phyloP scores from a whole-genome alignment of 2,329 filamentous ascomycete genomes.

The Curvularia verruculosa region DNA sequence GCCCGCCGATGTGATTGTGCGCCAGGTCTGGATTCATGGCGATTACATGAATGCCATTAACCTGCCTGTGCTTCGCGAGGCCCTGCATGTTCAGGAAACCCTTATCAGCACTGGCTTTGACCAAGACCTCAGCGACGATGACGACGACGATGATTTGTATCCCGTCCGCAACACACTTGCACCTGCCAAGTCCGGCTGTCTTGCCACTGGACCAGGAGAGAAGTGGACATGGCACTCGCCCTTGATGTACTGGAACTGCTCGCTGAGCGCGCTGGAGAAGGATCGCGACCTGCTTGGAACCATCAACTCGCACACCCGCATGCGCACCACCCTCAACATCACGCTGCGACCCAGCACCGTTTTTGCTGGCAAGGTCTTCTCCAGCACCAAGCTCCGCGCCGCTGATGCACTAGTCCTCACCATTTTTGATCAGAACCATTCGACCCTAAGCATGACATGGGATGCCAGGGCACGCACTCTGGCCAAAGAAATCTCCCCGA shows the following conservation, averaged over 20 bases:
- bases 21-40: constrained; percentile 81
- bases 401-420: constrained; percentile 82
- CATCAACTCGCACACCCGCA: constrained; percentile 68
- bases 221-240: constrained; percentile 85
- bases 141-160: constrained; percentile 3
- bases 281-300: constrained; percentile 71
- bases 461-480: constrained; percentile 63
- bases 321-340: constrained; percentile 72
- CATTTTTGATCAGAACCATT: constrained; percentile 70
- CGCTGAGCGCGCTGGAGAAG: constrained; percentile 60
- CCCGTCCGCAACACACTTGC: constrained; percentile 8
- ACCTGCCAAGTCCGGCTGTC: constrained; percentile 30
- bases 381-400: constrained; percentile 69
- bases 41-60: constrained; percentile 79
- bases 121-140: too few species aligned
- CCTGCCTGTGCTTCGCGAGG: constrained; percentile 67
- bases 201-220: constrained; percentile 57
- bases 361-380: constrained; percentile 80
- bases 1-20: constrained; percentile 74
- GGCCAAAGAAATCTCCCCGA: constrained; percentile 55
- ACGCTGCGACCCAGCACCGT: constrained; percentile 79
- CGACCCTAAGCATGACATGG: constrained; percentile 70
- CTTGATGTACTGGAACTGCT: constrained; percentile 79
- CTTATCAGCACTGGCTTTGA: constrained; percentile 62
- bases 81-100: constrained; percentile 72